Conservation (phyloP, 2,329 filamentous ascomycete genomes). For the Pseudogymnoascus verrucosus region DNA sequence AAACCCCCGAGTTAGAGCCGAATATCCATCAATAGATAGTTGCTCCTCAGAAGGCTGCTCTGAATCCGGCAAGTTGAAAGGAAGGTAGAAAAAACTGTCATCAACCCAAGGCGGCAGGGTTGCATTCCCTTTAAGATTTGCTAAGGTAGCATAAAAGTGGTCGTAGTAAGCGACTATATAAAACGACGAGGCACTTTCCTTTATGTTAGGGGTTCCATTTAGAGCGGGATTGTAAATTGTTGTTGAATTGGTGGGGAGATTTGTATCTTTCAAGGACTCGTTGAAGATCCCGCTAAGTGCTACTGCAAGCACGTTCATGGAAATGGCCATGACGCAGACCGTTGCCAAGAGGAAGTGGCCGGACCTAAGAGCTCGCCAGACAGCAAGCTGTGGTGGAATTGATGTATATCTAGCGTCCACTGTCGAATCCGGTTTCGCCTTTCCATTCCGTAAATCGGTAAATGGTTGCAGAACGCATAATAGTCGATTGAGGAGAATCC, state of each 20-base stretch:
- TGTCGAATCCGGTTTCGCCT: constrained; percentile 30
- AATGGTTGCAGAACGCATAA: constrained; percentile 49
- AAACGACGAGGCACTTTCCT: background rate
- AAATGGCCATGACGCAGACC: constrained; percentile 40
- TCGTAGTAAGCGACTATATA: constrained; percentile 17
- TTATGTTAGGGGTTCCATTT: constrained; percentile 2
- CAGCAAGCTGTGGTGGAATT: constrained; percentile 44
- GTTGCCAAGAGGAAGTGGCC: constrained; percentile 38
- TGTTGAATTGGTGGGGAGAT: background rate
- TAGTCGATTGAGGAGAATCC: constrained; percentile 45
- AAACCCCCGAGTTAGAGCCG: constrained; percentile 28
- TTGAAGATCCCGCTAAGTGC: constrained; percentile 44
- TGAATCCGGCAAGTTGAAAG: constrained; percentile 26
- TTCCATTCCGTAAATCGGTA: constrained; percentile 37
- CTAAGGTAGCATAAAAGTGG: constrained; percentile 35
- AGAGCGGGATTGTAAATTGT: constrained; percentile 2
- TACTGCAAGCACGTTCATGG: constrained; percentile 46
- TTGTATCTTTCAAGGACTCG: constrained; percentile 23
- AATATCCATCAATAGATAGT: constrained; percentile 14
- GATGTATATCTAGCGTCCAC: constrained; percentile 43
- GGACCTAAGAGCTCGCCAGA: constrained; percentile 38
- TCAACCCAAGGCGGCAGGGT: constrained; percentile 44
- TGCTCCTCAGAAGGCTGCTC: background rate
- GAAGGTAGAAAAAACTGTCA: constrained; percentile 38
- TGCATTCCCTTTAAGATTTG: constrained; percentile 38